Conservation (phyloP, 2,329 filamentous ascomycete species). For the Paecilomyces sp. region DNA sequence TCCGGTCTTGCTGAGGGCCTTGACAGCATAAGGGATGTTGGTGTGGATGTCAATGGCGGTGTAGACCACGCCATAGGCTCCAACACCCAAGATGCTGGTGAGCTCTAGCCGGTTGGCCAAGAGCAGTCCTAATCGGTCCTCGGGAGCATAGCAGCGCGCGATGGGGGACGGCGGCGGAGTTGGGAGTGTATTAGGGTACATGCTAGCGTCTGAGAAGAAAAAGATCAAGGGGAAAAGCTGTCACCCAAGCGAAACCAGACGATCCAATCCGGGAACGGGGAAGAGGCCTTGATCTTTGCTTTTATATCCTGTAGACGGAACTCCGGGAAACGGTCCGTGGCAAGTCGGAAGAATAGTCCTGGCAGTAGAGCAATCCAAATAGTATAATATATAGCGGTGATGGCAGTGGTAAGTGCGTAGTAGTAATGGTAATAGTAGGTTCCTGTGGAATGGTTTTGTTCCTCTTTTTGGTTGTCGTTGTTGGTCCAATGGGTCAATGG, state of each 20-base stretch:
- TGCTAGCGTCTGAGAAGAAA: slow-evolving; percentile 17
- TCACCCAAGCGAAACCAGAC: slow-evolving; percentile 8
- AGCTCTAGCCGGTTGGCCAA: slow-evolving; percentile 78
- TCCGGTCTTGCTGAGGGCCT: slow-evolving; percentile 91
- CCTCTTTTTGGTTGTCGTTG: background rate
- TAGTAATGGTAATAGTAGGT: background rate
- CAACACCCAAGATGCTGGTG: slow-evolving; percentile 78
- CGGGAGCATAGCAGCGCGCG: slow-evolving; percentile 56
- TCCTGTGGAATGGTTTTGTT: background rate
- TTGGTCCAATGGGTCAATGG: background rate
- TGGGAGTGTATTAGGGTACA: slow-evolving; percentile 39
- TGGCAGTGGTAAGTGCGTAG: background rate
- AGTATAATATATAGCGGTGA: slow-evolving; percentile 3
- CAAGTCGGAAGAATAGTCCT: slow-evolving; percentile 4
- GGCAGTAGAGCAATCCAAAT: slow-evolving; percentile 16
- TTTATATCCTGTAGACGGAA: background rate
- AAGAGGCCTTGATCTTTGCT: background rate
- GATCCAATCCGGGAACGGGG: background rate
- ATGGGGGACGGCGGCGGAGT: slow-evolving; percentile 38
- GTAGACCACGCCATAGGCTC: slow-evolving; percentile 96
- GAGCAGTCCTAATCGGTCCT: slow-evolving; percentile 78
- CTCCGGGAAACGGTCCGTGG: background rate
- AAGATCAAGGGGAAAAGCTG: slow-evolving; percentile 11
- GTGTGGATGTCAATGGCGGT: slow-evolving; percentile 77
- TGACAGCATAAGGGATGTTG: slow-evolving; percentile 82